Base-by-base conservation (phyloP, 495 filamentous ascomycete species). In the Barbatosphaeria neglecta region DNA sequence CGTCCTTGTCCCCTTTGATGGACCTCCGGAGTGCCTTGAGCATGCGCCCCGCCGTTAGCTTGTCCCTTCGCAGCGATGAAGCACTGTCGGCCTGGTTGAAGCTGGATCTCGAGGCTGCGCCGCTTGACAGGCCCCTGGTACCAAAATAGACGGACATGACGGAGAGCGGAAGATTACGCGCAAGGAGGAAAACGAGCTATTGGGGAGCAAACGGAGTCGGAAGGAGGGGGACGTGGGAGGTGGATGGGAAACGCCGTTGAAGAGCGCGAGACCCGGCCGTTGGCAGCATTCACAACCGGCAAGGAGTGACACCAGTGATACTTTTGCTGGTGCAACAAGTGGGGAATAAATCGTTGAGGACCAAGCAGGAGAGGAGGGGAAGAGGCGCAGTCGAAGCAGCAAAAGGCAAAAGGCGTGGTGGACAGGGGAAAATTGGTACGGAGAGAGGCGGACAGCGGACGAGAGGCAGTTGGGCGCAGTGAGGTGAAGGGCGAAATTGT, bases 1-100 rank as follows among this genome's bases (percentile, higher is more conserved):
- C 82, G 61, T 73, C 68, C 69, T 85, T 89, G 47, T 90, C 87
- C 56, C 82, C 83, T 68, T 92, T 93, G 68, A 92, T 79, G 46
- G 86, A 90, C 57, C 87, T 83, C 55, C 87, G 73, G 58, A 92
- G 77, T 60, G 82, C 83, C 86, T 92, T 65, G 40, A 73, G 51
- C 17, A 55, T 53, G 55, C 65, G 61, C 62, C 65, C 68, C 17
- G 54, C 53, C 37, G 63, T 72, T 59, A 67, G 64, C 58, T 44
- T 47, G 4, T 25, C 22, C 2, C 16, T 44, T 13, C 22, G 41
- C 11, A 35, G 31, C 13, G 31, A 35, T 11, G 31, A 35, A 15
- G 31, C 31, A 25, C 43, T 43, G 17, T 44, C 43, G 18, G 17
- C 20, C 22, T 44, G 43, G 22, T 25, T 33, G 43, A 23, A 35